Evolutionary conservation across 2,329 filamentous ascomycete genomes (phyloP).

Genomic region (Incumbomyces lentus): DNA sequence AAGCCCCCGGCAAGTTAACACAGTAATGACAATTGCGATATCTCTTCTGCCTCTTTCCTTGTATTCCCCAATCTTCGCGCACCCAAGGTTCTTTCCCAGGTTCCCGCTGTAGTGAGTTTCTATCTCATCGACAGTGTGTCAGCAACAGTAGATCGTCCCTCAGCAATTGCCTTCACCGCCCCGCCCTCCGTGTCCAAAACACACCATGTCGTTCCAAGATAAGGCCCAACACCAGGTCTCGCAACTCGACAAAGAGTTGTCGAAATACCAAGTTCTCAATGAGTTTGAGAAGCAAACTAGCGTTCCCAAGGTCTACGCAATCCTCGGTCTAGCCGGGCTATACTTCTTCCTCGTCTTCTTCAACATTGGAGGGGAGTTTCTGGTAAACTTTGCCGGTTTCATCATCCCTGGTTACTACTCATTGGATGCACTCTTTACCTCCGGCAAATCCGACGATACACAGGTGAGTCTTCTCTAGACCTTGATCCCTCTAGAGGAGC

Average conservation of each 20-base stretch:
- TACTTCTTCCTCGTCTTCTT: slow-evolving; percentile 65
- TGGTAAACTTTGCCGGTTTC: slow-evolving; percentile 58
- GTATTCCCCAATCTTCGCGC: too few relatives aligned
- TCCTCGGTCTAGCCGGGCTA: slow-evolving; percentile 53
- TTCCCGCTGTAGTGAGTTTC: too few relatives aligned
- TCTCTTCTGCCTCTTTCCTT: too few relatives aligned
- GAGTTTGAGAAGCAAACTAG: slow-evolving; percentile 59
- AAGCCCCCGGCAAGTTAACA: too few relatives aligned
- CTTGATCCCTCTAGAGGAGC: slow-evolving; percentile 3
- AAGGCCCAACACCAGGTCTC: slow-evolving; percentile 53
- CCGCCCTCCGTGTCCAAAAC: not conserved
- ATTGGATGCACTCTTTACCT: slow-evolving; percentile 51
- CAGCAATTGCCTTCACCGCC: too few relatives aligned
- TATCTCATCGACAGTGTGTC: too few relatives aligned
- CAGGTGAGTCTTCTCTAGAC: slow-evolving; percentile 41
- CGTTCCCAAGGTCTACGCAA: slow-evolving; percentile 57
- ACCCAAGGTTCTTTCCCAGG: too few relatives aligned
- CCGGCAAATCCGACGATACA: slow-evolving; percentile 52
- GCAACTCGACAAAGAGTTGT: slow-evolving; percentile 61
- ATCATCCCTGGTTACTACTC: slow-evolving; percentile 58
- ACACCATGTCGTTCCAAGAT: slow-evolving; percentile 42
- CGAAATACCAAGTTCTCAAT: slow-evolving; percentile 57
- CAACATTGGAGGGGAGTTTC: slow-evolving; percentile 59
- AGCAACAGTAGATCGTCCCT: too few relatives aligned
- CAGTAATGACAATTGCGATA: too few relatives aligned